These are phyloP conservation scores for Microcos paniculata DNA, from an alignment of 345 rosid genomes.

Conservation along the genomic window DNA sequence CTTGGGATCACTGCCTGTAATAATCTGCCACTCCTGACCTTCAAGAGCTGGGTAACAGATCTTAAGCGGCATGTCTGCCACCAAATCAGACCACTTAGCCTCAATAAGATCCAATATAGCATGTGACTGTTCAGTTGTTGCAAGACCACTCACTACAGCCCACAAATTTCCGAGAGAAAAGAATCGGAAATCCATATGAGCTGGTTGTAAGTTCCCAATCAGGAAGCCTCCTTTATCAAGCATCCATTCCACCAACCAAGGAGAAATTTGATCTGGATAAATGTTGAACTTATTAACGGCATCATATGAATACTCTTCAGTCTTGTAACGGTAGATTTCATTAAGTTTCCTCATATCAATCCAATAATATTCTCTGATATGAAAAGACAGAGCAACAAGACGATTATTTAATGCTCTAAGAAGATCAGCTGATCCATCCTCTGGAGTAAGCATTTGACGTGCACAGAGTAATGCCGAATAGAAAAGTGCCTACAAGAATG, in stretches of 20 bases:
- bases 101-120: constrained; percentile 72
- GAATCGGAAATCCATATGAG: constrained; percentile 95
- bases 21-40: constrained; percentile 82
- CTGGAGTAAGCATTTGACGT: constrained; percentile 86
- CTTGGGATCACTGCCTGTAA: constrained; percentile 91
- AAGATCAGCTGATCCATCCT: constrained; percentile 87
- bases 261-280: constrained; percentile 88
- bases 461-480: constrained; percentile 83
- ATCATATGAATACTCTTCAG: constrained; percentile 92
- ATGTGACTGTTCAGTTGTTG: constrained; percentile 58
- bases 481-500: constrained; percentile 65
- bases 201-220: constrained; percentile 88
- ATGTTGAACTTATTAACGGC: constrained; percentile 96
- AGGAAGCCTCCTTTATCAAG: constrained; percentile 73
- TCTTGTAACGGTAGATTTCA: constrained; percentile 71
- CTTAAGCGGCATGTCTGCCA: constrained; percentile 89
- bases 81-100: constrained; percentile 78
- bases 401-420: constrained; percentile 80
- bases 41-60: constrained; percentile 88
- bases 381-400: constrained; percentile 83
- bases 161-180: constrained; percentile 87
- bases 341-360: constrained; percentile 65
- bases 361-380: constrained; percentile 96
- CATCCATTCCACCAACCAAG: constrained; percentile 94
- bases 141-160: constrained; percentile 59